Evolutionary conservation across 495 filamentous ascomycete species (phyloP).

Genomic region (Hyaloscypha bicolor): DNA sequence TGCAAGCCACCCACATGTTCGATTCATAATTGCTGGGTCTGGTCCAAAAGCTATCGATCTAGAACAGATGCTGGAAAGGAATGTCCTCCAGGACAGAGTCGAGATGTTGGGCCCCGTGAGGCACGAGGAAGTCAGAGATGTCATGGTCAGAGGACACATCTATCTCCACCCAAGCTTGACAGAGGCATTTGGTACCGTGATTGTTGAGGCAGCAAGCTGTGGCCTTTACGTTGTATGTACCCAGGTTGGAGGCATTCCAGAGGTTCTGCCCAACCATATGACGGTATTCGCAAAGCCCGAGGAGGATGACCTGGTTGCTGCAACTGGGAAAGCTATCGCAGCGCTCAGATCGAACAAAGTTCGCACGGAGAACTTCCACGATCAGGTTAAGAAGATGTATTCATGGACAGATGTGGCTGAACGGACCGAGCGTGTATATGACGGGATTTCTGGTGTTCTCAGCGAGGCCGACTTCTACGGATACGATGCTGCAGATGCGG

Average conservation of each 20-base stretch:
- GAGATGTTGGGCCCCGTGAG: constrained; percentile 89
- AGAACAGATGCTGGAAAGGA: constrained; percentile 95
- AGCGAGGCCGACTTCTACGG: constrained; percentile 88
- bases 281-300: constrained; percentile 91
- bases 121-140: constrained; percentile 94
- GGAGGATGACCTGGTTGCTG: constrained; percentile 84
- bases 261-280: constrained; percentile 93
- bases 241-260: constrained; percentile 93
- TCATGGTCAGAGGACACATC: constrained; percentile 98
- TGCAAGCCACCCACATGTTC: constrained; percentile 84
- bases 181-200: constrained; percentile 95
- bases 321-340: constrained; percentile 80
- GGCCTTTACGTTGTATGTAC: constrained; percentile 96
- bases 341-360: constrained; percentile 80
- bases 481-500: constrained; percentile 60
- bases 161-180: constrained; percentile 95
- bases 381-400: constrained; percentile 97
- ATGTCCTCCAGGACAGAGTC: constrained; percentile 92
- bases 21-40: constrained; percentile 94
- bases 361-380: constrained; percentile 91
- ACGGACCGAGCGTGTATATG: constrained; percentile 92
- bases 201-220: constrained; percentile 94
- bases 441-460: constrained; percentile 83
- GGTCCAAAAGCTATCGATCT: constrained; percentile 97
- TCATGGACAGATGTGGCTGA: constrained; percentile 94